Base-by-base conservation (phyloP, 1,284 basidiomycete species). In the Melampsora americana region DNA sequence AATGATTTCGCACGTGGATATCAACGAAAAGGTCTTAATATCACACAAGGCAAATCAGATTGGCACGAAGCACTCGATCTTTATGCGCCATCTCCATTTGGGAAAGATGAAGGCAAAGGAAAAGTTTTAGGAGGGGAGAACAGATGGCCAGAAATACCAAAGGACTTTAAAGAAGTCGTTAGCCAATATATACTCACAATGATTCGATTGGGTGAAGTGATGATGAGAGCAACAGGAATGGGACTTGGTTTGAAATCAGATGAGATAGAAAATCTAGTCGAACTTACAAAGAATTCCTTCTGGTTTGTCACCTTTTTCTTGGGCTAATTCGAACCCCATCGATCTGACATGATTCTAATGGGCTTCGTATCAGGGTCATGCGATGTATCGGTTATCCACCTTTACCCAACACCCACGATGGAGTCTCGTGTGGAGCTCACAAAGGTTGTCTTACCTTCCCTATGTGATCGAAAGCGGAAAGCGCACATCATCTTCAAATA, bases 51-150 rank as follows among this genome's bases (percentile, higher is more conserved):
- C 14, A 90, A 89, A 82, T 88, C 89, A 9, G 92, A 93, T 81
- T 90, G 89, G 77, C 92, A 94, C 78, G 92, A 94, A 84, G 91
- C 87, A 0, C 83, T 93, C 44, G 92, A 94, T 80, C 87, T 92
- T 66, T 93, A 92, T 81, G 88, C 86, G 20, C 90, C 91, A 0
- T 79, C 77, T 7, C 82, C 82, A 1, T 83, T 79, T 74, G 69
- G 71, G 12, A 2, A 14, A 5, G n/a, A n/a, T n/a, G n/a, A 44
- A 1, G 64, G 35, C 9, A 42, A 35, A 23, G 62, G 65, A 2
- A 44, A 68, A 9, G 69, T 66, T 23, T 42, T 75, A 26, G 39
- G 28, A 16, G 67, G 42, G 1, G 64, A 67, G 6, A 50, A 59
- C 62, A 72, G 59, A 68, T 9, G 77, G 77, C 65, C 78, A 67